Conservation (phyloP, 2,329 filamentous ascomycete genomes). For the Colletotrichum cordylinicola region DNA sequence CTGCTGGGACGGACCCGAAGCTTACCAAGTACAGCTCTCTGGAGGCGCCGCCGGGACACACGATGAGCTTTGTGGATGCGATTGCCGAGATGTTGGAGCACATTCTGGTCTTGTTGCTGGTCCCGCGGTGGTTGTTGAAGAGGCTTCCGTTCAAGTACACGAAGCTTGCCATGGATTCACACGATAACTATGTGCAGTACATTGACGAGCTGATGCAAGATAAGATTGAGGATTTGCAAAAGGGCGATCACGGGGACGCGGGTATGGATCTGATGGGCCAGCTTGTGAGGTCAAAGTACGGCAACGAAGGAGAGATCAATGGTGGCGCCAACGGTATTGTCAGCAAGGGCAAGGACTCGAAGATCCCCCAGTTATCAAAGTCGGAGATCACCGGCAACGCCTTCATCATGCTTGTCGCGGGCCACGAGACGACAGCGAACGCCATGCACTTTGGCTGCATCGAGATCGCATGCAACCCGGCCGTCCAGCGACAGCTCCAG, state of each 20-base stretch:
- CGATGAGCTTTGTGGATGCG: constrained; percentile 70
- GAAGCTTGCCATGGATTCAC: constrained; percentile 58
- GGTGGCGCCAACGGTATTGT: constrained; percentile 12
- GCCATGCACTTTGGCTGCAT: constrained; percentile 74
- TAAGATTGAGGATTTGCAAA: constrained; percentile 54
- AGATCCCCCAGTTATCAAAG: constrained; percentile 52
- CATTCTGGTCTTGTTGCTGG: constrained; percentile 66
- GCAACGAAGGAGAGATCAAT: constrained; percentile 24
- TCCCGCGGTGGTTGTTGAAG: constrained; percentile 61
- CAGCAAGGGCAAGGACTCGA: constrained; percentile 22
- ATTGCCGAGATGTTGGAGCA: constrained; percentile 67
- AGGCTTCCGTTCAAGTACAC: constrained; percentile 56
- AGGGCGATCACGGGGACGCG: constrained; percentile 42
- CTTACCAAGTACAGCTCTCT: constrained; percentile 54
- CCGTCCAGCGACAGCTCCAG: constrained; percentile 70
- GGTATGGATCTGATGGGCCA: constrained; percentile 61
- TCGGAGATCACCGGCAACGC: constrained; percentile 77
- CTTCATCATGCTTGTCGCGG: constrained; percentile 72
- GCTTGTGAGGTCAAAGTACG: constrained; percentile 50
- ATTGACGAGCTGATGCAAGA: constrained; percentile 72
- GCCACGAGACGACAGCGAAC: constrained; percentile 83
- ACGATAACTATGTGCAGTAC: constrained; percentile 70
- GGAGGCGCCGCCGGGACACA: constrained; percentile 56
- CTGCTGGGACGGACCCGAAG: constrained; percentile 46
- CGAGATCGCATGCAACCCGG: constrained; percentile 69